Conservation (phyloP, 495 filamentous ascomycete genomes). For the Clavariopsis aquatica region DNA sequence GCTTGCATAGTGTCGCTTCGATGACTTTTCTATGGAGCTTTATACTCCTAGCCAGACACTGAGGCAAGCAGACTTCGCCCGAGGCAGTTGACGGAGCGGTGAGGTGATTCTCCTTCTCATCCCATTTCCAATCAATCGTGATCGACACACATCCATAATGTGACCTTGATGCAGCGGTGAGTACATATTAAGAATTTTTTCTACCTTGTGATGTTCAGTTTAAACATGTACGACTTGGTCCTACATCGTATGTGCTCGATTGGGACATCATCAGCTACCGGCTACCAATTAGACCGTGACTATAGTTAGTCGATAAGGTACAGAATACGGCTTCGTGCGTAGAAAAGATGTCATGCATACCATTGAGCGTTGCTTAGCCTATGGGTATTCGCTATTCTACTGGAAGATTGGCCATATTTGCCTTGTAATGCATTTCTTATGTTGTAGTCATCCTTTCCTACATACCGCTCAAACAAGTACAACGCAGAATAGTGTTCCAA, state of each 20-base stretch:
- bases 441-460: too few relatives aligned
- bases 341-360: background rate
- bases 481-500: too few relatives aligned
- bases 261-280: background rate
- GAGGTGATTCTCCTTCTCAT: background rate
- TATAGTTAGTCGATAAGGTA: background rate
- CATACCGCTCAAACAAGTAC: too few relatives aligned
- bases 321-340: background rate
- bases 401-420: background rate
- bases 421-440: background rate
- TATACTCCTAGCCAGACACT: background rate
- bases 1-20: background rate
- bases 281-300: background rate
- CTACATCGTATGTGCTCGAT: background rate
- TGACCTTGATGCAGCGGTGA: background rate
- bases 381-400: background rate
- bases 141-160: background rate
- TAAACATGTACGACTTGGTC: background rate
- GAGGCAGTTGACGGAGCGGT: background rate
- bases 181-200: background rate
- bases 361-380: background rate
- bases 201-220: background rate
- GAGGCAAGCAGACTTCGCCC: background rate
- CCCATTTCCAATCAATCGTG: background rate
- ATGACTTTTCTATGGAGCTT: background rate